Evolutionary conservation across 352 stramenopile genomes (phyloP).

Genomic region (Blastocystis hominis): DNA sequence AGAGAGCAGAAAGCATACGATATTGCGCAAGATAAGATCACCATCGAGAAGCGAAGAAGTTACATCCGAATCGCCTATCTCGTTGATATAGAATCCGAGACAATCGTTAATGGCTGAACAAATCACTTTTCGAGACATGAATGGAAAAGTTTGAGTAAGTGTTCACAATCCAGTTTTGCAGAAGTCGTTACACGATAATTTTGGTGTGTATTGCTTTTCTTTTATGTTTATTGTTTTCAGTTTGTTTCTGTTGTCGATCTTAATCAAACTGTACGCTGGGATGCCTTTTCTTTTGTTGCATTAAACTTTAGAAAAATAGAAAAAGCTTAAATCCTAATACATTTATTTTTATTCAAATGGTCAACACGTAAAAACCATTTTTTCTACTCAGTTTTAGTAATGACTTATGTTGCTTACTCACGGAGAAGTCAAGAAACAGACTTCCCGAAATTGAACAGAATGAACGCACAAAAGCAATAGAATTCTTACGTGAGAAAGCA

Average conservation of each 20-base stretch:
- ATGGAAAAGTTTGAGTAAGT: not conserved
- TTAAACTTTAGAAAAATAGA: too few species aligned
- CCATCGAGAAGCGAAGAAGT: not conserved
- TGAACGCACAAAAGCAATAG: not conserved
- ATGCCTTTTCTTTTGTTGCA: too few species aligned
- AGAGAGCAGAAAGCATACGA: not conserved
- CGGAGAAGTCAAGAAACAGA: not conserved
- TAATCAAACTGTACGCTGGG: too few species aligned
- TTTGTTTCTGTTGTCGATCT: too few species aligned
- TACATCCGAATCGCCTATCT: not conserved
- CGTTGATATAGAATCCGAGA: conserved; percentile 22
- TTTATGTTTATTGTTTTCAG: too few species aligned
- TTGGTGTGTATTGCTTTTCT: too few species aligned
- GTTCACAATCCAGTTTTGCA: too few species aligned
- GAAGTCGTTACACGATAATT: too few species aligned
- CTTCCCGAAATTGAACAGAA: not conserved
- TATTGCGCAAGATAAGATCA: not conserved
- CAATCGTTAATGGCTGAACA: conserved; percentile 13
- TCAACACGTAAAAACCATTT: not conserved
- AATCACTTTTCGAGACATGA: not conserved
- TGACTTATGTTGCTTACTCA: not conserved
- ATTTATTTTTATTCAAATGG: not conserved
- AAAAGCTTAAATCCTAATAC: not conserved
- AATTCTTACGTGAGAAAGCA: not conserved
- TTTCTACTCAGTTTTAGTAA: not conserved